Conservation (phyloP, 176 grass and related monocot genomes). For the Urochloa ruziziensis region DNA sequence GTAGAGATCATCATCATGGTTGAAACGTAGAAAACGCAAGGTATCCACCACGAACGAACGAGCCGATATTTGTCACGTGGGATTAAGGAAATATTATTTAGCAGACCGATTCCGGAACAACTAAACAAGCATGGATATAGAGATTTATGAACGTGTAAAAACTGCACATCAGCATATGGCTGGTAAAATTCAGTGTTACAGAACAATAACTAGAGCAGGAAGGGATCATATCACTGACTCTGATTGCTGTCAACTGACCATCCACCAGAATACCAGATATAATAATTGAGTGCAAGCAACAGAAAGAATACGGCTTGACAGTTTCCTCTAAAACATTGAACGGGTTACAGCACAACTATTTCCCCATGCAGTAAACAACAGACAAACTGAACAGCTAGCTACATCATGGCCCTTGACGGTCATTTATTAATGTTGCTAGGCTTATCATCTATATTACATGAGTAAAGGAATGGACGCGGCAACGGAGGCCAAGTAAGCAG, state of each 20-base stretch:
- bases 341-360: neutral
- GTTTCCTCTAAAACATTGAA: slow-evolving; percentile 21
- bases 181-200: neutral
- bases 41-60: neutral
- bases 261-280: too few species aligned
- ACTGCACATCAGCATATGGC: neutral
- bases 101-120: neutral
- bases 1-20: neutral
- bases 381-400: slow-evolving; percentile 30
- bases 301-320: neutral
- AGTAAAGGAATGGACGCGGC: neutral
- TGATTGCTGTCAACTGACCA: neutral
- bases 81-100: neutral
- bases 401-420: slow-evolving; percentile 17
- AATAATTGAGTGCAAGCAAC: neutral
- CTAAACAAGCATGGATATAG: neutral
- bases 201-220: neutral
- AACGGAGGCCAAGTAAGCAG: neutral
- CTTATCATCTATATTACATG: slow-evolving; percentile 46
- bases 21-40: neutral
- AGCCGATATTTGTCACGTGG: neutral
- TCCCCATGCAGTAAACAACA: slow-evolving; percentile 25
- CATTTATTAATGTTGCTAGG: slow-evolving; percentile 33
- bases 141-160: neutral
- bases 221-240: neutral